Percentiles rank a stretch among this genome's conserved stretches.
These are phyloP conservation scores for Cicer pinnatifidum DNA, from an alignment of 306 rosid genomes.

Conservation along the genomic window DNA sequence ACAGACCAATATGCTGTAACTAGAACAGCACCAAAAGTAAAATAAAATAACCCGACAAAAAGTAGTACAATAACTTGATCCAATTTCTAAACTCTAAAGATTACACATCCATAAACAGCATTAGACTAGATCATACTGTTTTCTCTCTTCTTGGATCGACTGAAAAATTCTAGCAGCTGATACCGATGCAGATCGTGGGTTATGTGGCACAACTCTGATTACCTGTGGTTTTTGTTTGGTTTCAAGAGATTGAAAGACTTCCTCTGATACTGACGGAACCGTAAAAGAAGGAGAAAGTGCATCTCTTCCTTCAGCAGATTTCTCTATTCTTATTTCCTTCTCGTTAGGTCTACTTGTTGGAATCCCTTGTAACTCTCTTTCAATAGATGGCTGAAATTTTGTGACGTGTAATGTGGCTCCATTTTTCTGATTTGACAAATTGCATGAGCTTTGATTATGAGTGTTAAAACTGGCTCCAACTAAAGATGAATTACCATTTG, in stretches of 20 bases:
- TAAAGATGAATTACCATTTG: slow-evolving; percentile 42
- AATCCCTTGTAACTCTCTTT: slow-evolving; percentile 65
- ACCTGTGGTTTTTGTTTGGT: slow-evolving; percentile 57
- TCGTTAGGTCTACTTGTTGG: slow-evolving; percentile 62
- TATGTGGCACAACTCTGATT: slow-evolving; percentile 92
- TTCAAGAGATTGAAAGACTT: slow-evolving; percentile 52
- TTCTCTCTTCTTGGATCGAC: slow-evolving; percentile 88
- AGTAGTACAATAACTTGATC: neutral
- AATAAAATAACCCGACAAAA: neutral
- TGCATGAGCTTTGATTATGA: slow-evolving; percentile 56
- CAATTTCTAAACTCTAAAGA: slow-evolving; percentile 14
- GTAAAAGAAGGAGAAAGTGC: slow-evolving; percentile 52
- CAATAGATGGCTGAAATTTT: slow-evolving; percentile 52
- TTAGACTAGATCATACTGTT: slow-evolving; percentile 55
- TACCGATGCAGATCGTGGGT: slow-evolving; percentile 75
- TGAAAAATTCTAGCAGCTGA: slow-evolving; percentile 96
- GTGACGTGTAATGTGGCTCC: slow-evolving; percentile 43
- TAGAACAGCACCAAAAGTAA: neutral
- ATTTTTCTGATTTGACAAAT: slow-evolving; percentile 51
- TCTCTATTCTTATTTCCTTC: slow-evolving; percentile 43
- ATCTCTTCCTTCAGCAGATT: slow-evolving; percentile 56
- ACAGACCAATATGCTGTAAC: neutral
- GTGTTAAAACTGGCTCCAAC: slow-evolving; percentile 44
- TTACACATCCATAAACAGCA: slow-evolving; percentile 21
- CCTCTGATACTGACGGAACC: slow-evolving; percentile 50